Base-by-base conservation (phyloP, 768 basidiomycete species). In the Pisolithus marmoratus region DNA sequence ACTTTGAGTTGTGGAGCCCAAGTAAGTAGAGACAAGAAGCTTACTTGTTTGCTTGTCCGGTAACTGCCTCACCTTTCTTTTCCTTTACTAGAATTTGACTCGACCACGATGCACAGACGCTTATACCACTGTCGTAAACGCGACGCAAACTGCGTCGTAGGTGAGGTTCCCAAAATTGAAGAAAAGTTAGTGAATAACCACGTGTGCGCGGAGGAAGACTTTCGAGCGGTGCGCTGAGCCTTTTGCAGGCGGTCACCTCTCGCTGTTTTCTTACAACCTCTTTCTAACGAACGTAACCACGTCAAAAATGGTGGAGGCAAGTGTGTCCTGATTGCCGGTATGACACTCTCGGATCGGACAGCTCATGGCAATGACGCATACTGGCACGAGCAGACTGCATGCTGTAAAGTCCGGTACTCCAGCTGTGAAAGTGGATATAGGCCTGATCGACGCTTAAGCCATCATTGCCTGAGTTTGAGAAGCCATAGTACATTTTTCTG, bases 1-100 rank as follows among this genome's bases (percentile, higher is more conserved):
- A 99, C 70, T 98, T 98, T 64, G 94, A 98, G 65, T 71, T 96
- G 2, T 98, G 95, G 96, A 93, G 87, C 63, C 95, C 95, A 0
- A 90, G 88, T 51, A 87, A 94, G 62, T 84, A 84, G 43, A 82
- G 96, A 19, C 72, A 78, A 31, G 94, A 98, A 62, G 74, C 74
- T 8, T 99, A 96, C 70, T 71, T 98, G 24, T 99, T 98, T 58
- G 96, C 96, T 22, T 80, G 88, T 53, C 89, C 90, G 79, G 92
- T 90, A 48, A 37, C 71, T 71, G 53, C 6, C 14, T 24, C 19
- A 3, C 20, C 19, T n/a, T 31, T 8, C 2, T 45, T 43, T 17
- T n/a, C 56, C 34, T 19, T 49, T 34, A 46, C 20, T 37, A n/a
- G 19, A 53, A 41, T 17, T 26, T 29, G 23, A 44, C 24, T 56